These are phyloP conservation scores for Plasmodium ovale DNA, from an alignment of 169 alveolate genomes.

Conservation along the genomic window DNA sequence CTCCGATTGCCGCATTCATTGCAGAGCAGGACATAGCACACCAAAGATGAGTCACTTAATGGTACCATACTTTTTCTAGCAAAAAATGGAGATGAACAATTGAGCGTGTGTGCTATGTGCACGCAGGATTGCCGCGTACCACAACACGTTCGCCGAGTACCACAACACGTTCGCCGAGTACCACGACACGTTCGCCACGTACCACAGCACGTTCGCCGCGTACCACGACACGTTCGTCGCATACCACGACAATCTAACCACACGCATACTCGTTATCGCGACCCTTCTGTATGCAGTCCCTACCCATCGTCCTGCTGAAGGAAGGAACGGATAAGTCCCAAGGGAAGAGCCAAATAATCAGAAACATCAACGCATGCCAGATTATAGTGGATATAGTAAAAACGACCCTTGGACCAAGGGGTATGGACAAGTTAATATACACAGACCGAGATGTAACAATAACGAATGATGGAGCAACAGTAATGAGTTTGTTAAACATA, in stretches of 20 bases:
- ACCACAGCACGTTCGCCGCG: too few species aligned
- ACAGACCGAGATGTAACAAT: conserved; percentile 92
- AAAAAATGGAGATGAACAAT: not conserved
- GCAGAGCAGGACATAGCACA: too few species aligned
- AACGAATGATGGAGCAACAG: conserved; percentile 99
- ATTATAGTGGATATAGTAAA: conserved; percentile 94
- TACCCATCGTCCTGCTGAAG: conserved; percentile 94
- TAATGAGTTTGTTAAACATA: conserved; percentile 93
- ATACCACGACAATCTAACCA: too few species aligned
- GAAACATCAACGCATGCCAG: conserved; percentile 96
- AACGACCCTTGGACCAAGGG: conserved; percentile 98
- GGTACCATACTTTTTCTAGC: conserved; percentile 38
- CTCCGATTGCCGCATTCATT: too few species aligned
- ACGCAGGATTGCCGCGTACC: not conserved
- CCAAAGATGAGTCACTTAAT: conserved; percentile 85
- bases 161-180: too few species aligned
- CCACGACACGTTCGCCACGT: too few species aligned
- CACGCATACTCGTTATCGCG: too few species aligned
- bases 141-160: too few species aligned
- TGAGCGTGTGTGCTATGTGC: not conserved
- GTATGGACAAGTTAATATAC: conserved; percentile 98
- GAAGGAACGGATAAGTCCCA: conserved; percentile 98
- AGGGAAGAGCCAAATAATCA: conserved; percentile 96
- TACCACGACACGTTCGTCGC: too few species aligned
- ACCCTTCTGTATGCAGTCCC: conserved; percentile 80